Percentiles rank a stretch among this genome's conserved stretches.
Conservation (phyloP, 2,329 filamentous ascomycete genomes). For the Blumeria hordei region DNA sequence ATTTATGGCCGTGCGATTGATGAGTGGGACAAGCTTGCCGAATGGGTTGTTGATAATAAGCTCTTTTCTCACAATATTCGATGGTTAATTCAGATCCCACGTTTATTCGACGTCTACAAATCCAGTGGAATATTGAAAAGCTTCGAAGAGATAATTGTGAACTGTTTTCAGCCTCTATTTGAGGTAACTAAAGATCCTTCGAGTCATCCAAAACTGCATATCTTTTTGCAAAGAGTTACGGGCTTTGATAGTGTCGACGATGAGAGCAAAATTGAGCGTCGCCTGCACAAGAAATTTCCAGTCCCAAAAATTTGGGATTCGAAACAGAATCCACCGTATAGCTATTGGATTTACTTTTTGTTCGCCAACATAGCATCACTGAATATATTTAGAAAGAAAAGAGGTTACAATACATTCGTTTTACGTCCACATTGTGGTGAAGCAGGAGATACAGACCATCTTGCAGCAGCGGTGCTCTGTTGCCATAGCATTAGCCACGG, state of each 20-base stretch:
- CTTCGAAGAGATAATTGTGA: slow-evolving; percentile 74
- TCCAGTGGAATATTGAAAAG: slow-evolving; percentile 64
- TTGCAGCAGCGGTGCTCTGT: slow-evolving; percentile 75
- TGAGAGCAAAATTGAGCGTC: slow-evolving; percentile 85
- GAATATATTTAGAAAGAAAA: slow-evolving; percentile 72
- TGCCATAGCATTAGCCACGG: slow-evolving; percentile 96
- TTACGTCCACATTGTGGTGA: slow-evolving; percentile 89
- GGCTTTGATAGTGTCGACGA: slow-evolving; percentile 97
- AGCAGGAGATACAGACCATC: slow-evolving; percentile 86
- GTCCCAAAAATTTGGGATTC: slow-evolving; percentile 73
- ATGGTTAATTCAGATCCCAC: slow-evolving; percentile 88
- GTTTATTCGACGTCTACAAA: slow-evolving; percentile 91
- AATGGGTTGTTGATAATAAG: slow-evolving; percentile 96
- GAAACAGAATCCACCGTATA: slow-evolving; percentile 91
- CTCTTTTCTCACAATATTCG: slow-evolving; percentile 93
- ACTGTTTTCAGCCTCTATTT: slow-evolving; percentile 83
- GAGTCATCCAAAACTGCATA: slow-evolving; percentile 74
- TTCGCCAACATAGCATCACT: slow-evolving; percentile 85
- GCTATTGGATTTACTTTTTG: slow-evolving; percentile 96
- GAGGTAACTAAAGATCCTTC: slow-evolving; percentile 75
- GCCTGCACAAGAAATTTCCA: slow-evolving; percentile 88
- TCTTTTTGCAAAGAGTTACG: slow-evolving; percentile 86
- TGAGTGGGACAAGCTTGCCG: slow-evolving; percentile 94
- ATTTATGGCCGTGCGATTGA: slow-evolving; percentile 81
- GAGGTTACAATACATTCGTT: slow-evolving; percentile 89